phyloP scores from a whole-genome alignment of 163 green algal genomes.

The Chlorella variabilis region DNA sequence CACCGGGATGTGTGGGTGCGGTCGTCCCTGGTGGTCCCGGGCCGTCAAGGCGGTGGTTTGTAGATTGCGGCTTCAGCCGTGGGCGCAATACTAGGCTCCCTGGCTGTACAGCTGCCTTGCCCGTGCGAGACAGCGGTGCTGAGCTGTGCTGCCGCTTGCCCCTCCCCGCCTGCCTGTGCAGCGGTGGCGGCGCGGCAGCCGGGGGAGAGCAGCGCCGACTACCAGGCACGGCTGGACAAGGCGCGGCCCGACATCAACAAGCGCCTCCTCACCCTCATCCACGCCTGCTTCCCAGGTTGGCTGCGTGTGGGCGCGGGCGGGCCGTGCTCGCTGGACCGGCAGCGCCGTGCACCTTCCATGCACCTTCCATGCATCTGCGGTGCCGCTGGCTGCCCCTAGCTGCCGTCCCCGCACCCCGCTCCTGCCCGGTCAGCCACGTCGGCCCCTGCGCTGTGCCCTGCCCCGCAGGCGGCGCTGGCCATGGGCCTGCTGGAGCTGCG shows the following conservation, averaged over 20 bases:
- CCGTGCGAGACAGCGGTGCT: no score
- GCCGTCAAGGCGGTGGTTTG: no score
- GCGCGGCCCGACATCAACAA: slow-evolving; percentile 69
- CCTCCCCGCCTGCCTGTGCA: slow-evolving; percentile 2
- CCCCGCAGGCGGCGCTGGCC: slow-evolving; percentile 83
- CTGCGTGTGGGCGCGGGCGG: background rate
- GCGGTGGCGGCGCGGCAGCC: slow-evolving; percentile 44
- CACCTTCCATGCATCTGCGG: no score
- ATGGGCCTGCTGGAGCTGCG: slow-evolving; percentile 81
- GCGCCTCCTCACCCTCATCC: slow-evolving; percentile 71
- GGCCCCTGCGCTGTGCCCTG: no score
- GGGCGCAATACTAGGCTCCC: no score
- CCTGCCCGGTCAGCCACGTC: no score
- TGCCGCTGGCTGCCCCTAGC: no score
- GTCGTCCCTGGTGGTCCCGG: slow-evolving; percentile 39
- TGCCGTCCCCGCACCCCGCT: no score
- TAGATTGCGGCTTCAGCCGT: no score
- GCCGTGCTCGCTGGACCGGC: no score
- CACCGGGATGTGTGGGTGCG: slow-evolving; percentile 20
- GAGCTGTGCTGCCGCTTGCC: background rate
- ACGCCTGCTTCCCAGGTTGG: slow-evolving; percentile 60
- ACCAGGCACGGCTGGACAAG: slow-evolving; percentile 63
- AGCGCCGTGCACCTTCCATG: no score
- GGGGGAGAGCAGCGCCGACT: slow-evolving; percentile 74
- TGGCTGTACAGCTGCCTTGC: no score